Evolutionary conservation across 2,329 filamentous ascomycete species (phyloP), one percentile per base, ranked within the genome.

Genomic region (Clonostachys sp.): DNA sequence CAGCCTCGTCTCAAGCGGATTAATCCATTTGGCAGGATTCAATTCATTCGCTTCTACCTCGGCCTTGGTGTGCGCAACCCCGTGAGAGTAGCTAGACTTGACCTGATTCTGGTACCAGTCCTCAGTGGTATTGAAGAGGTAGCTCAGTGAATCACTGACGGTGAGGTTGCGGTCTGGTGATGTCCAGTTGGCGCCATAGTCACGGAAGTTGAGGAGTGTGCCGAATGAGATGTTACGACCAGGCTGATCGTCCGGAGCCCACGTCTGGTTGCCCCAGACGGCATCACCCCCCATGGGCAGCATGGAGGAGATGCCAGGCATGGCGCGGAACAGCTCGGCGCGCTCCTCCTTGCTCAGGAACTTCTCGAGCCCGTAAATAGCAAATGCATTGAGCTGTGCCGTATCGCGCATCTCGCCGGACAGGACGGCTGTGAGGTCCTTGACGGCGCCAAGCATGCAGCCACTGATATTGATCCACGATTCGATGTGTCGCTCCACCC

Each of bases 321-420:
- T 97, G 41, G 91, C 89, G 45, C 94, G 84, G 73, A 99, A 96
- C 41, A 99, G 86, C 60, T 97, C 91, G 1, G 89, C 91, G 45
- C 94, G 82, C 64, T 99, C 94, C 54, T 91, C 85, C 58, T 87
- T 89, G 57, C 86, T 91, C 42, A 99, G 74, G 63, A 99, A 99
- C 61, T 94, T 96, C 65, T 99, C 94, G 10, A 99, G 78, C 1
- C 94, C 94, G 59, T 97, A 97, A 2, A 99, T 92, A 9, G 94
- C 94, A 64, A 97, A 95, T 3, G 92, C 83, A 58, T 97, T 97
- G 18, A 99, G 80, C 65, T 97, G 94, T 1, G 92, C 94, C 0
- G 94, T 99, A 61, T 99, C 94, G 55, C 92, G 90, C 94, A 99
- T 99, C 67, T 99, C 94, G 33, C 94, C 94, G 0, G 91, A 96